Conservation (phyloP, 768 basidiomycete genomes). For the Brasilioporus rufonigricans region DNA sequence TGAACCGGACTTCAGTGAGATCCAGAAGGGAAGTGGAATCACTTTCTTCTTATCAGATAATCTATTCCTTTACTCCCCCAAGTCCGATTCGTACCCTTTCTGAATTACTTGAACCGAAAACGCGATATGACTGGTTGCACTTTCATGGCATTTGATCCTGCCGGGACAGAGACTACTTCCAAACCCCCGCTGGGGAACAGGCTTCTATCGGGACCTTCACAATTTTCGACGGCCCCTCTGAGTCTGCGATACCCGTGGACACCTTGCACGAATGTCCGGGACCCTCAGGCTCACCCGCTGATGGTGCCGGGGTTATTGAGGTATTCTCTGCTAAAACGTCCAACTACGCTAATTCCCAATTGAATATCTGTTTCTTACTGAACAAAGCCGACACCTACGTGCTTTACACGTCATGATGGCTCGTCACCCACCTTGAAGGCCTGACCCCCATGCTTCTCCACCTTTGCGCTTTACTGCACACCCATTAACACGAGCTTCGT, state of each 20-base stretch:
- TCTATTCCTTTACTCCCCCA: neutral
- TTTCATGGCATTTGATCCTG: slow-evolving; percentile 4
- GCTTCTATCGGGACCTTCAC: neutral
- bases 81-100: neutral
- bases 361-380: slow-evolving; percentile 23
- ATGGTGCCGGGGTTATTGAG: slow-evolving; percentile 12
- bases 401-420: slow-evolving; percentile 22
- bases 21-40: neutral
- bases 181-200: neutral
- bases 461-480: slow-evolving; percentile 1
- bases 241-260: too few relatives aligned
- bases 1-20: neutral
- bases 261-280: neutral
- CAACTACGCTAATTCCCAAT: slow-evolving; percentile 34
- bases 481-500: slow-evolving; percentile 1
- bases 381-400: neutral
- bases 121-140: neutral
- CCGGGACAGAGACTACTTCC: neutral
- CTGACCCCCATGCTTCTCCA: slow-evolving; percentile 1
- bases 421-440: too few relatives aligned
- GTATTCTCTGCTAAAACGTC: slow-evolving; percentile 28
- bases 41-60: slow-evolving; percentile 16
- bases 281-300: neutral
- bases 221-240: neutral
- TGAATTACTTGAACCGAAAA: neutral